A percentile compares a stretch with the other conserved stretches of the same genome.
Conservation (phyloP, 805 yeast species). For the Zygosaccharomyces kombuchaensis region DNA sequence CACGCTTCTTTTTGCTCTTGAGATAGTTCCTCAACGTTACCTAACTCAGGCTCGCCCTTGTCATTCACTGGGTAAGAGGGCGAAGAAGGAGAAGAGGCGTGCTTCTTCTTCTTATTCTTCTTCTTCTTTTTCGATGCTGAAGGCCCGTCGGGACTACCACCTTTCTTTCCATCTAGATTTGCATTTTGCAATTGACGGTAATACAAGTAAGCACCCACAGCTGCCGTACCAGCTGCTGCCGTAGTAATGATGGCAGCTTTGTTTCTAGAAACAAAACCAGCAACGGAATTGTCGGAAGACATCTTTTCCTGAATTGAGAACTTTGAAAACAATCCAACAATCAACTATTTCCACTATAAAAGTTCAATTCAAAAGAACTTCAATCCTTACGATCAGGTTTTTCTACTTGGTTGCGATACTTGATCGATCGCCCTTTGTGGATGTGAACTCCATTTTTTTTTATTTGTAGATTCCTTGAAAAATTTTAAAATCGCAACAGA, state of each 20-base stretch:
- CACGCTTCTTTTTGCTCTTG: conserved; percentile 53
- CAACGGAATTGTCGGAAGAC: conserved; percentile 28
- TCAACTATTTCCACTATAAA: neutral
- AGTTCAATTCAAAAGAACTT: neutral
- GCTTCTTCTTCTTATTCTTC: conserved; percentile 35
- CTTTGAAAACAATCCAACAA: neutral
- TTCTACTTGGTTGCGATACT: neutral
- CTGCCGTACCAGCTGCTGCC: conserved; percentile 59
- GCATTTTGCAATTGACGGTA: conserved; percentile 36
- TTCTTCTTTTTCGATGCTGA: conserved; percentile 40
- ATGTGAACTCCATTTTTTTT: neutral
- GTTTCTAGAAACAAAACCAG: conserved; percentile 39
- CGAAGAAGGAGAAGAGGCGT: conserved; percentile 30
- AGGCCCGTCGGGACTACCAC: conserved; percentile 13
- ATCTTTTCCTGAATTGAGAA: conserved; percentile 4
- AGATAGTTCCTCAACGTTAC: conserved; percentile 42
- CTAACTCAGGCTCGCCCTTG: conserved; percentile 56
- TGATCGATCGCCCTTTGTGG: conserved; percentile 4
- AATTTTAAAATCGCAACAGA: neutral
- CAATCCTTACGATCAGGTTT: neutral
- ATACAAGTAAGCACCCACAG: conserved; percentile 56
- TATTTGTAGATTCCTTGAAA: neutral
- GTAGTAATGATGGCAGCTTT: conserved; percentile 62
- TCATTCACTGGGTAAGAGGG: conserved; percentile 48
- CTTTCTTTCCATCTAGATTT: conserved; percentile 7